Evolutionary conservation across 2,329 filamentous ascomycete genomes (phyloP).

Genomic region (Sphaerostilbella broomeana): DNA sequence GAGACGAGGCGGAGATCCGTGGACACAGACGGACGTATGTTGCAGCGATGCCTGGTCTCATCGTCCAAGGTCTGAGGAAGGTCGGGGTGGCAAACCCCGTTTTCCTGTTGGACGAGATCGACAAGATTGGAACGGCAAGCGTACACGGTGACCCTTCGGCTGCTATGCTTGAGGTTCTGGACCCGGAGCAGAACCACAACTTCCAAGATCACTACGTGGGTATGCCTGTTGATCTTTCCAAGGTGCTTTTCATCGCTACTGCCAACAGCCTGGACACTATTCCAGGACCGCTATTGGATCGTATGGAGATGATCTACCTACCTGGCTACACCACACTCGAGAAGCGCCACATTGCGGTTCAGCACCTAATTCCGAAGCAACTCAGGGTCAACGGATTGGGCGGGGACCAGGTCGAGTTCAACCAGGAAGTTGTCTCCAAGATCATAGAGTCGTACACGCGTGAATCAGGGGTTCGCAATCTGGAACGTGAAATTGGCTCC

Average conservation of each 20-base stretch:
- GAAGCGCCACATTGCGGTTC: constrained; percentile 88
- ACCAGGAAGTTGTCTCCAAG: constrained; percentile 81
- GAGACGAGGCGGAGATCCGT: constrained; percentile 94
- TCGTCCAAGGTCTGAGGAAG: constrained; percentile 91
- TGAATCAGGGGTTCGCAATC: constrained; percentile 89
- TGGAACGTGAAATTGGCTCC: constrained; percentile 90
- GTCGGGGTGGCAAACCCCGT: constrained; percentile 94
- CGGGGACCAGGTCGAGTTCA: constrained; percentile 67
- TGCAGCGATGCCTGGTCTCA: constrained; percentile 94
- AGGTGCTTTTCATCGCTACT: constrained; percentile 95
- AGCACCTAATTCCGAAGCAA: constrained; percentile 95
- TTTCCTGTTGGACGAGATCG: constrained; percentile 92
- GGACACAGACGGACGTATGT: constrained; percentile 95
- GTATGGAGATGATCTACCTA: constrained; percentile 93
- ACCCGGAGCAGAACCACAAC: constrained; percentile 92
- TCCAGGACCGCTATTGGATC: constrained; percentile 83
- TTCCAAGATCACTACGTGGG: constrained; percentile 97
- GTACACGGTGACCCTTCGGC: constrained; percentile 94
- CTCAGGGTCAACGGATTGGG: constrained; percentile 81
- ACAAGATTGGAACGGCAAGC: constrained; percentile 88
- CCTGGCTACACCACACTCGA: constrained; percentile 95
- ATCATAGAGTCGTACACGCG: constrained; percentile 96
- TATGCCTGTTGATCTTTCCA: constrained; percentile 91
- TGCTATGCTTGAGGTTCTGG: constrained; percentile 95
- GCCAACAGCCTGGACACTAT: constrained; percentile 95